A percentile compares a stretch with the other conserved stretches of the same genome.
phyloP scores from a whole-genome alignment of 192 early-diverging fungal genomes.

The Umbelopsis ramanniana region DNA sequence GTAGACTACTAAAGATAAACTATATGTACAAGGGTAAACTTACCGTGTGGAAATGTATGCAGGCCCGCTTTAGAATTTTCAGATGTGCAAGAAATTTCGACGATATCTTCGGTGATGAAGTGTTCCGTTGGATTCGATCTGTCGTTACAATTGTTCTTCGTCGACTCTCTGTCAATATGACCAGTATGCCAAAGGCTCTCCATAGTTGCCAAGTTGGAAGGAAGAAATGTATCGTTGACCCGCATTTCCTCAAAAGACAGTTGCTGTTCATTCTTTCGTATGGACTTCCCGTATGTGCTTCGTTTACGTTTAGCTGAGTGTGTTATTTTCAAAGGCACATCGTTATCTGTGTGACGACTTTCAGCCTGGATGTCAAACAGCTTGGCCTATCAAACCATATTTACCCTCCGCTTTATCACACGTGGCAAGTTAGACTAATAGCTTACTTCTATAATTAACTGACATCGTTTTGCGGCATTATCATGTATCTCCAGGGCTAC shows the following conservation, averaged over 20 bases:
- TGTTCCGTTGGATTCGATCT: too few species aligned
- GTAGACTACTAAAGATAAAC: too few species aligned
- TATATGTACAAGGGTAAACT: too few species aligned
- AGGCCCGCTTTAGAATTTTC: too few species aligned
- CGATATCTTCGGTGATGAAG: too few species aligned
- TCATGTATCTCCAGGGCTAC: neutral
- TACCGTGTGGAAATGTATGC: too few species aligned
- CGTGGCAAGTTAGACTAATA: neutral
- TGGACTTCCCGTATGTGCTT: neutral
- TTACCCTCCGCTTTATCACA: constrained; percentile 17
- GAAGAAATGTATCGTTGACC: neutral
- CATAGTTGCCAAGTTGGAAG: too few species aligned
- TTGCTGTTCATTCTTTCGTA: neutral
- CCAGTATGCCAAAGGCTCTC: too few species aligned
- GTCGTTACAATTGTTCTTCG: too few species aligned
- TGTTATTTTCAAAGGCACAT: too few species aligned
- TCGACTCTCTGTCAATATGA: too few species aligned
- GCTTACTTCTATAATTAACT: constrained; percentile 20
- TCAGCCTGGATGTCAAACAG: neutral
- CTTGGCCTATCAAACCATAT: constrained; percentile 9
- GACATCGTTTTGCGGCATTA: neutral
- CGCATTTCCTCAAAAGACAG: neutral
- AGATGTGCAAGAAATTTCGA: too few species aligned
- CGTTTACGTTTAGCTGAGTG: neutral
- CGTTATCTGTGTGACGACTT: neutral